Conservation (phyloP, 1,284 basidiomycete genomes). For the Sanguinoderma infundibulare region DNA sequence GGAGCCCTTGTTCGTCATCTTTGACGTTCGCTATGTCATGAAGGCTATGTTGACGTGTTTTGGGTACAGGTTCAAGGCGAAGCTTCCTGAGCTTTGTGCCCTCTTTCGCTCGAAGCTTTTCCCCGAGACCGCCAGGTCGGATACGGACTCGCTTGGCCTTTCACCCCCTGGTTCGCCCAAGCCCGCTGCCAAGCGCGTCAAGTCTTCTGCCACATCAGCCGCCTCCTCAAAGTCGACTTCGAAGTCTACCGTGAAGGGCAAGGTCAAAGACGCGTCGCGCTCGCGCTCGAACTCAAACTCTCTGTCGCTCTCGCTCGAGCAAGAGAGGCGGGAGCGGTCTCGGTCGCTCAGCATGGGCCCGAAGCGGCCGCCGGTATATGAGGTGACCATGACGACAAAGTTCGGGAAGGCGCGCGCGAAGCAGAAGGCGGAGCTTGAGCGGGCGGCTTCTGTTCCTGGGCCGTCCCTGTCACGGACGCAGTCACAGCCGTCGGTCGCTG, state of each 20-base stretch:
- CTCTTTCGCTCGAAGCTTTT: constrained; percentile 73
- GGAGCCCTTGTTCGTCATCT: constrained; percentile 60
- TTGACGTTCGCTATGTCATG: background rate
- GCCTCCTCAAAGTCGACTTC: constrained; percentile 10
- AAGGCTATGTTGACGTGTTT: background rate
- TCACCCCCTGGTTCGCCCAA: constrained; percentile 31
- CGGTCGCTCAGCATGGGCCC: constrained; percentile 41
- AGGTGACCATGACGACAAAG: constrained; percentile 73
- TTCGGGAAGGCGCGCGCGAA: constrained; percentile 43
- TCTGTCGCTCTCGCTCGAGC: constrained; percentile 58
- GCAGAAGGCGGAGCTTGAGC: constrained; percentile 38
- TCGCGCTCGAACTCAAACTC: constrained; percentile 67
- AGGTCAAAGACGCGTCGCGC: constrained; percentile 38
- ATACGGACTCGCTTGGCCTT: constrained; percentile 39
- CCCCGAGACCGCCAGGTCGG: constrained; percentile 60
- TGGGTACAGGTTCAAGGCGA: constrained; percentile 57
- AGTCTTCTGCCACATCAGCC: constrained; percentile 12
- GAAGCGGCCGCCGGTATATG: constrained; percentile 52
- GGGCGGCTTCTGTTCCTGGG: constrained; percentile 21
- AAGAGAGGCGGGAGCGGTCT: constrained; percentile 56
- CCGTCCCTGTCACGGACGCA: constrained; percentile 25
- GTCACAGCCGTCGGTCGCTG: constrained; percentile 24
- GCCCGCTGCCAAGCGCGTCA: constrained; percentile 24
- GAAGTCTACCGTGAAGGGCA: constrained; percentile 22
- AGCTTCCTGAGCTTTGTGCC: constrained; percentile 56